Evolutionary conservation across 495 filamentous ascomycete genomes (phyloP).

Genomic region (Penicillium silybi): DNA sequence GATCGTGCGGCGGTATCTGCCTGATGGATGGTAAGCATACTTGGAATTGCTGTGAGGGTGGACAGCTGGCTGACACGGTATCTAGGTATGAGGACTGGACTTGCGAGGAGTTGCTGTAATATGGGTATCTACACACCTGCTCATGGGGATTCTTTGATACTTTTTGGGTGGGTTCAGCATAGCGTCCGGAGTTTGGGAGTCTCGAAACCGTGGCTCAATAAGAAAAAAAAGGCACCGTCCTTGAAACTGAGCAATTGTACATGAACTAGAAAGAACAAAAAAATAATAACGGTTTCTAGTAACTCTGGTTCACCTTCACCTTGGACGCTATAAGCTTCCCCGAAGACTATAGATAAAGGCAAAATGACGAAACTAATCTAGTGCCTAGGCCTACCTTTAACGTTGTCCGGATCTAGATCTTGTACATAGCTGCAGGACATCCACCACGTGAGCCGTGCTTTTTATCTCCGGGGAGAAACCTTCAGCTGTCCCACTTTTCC

Average conservation of each 20-base stretch:
- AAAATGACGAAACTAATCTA: not conserved
- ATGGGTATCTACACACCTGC: not conserved
- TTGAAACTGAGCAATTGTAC: constrained; percentile 19
- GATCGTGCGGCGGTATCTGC: constrained; percentile 89
- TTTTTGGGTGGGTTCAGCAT: constrained; percentile 34
- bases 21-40: constrained; percentile 89
- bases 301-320: not conserved
- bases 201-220: constrained; percentile 19
- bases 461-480: constrained; percentile 8
- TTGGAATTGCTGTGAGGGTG: not conserved
- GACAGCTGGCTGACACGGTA: not conserved
- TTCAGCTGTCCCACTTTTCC: constrained; percentile 1
- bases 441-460: constrained; percentile 2
- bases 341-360: not conserved
- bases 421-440: too few species aligned
- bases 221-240: constrained; percentile 7
- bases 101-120: constrained; percentile 82
- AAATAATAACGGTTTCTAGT: constrained; percentile 23
- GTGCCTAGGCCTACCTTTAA: not conserved
- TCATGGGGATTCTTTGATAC: constrained; percentile 14
- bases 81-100: constrained; percentile 97
- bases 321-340: not conserved
- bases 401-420: not conserved
- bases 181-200: constrained; percentile 34
- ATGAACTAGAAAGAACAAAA: constrained; percentile 21